A percentile compares a stretch with the other conserved stretches of the same genome.
phyloP scores from a whole-genome alignment of 305 asterid genomes.

The Fraxinus sp. region DNA sequence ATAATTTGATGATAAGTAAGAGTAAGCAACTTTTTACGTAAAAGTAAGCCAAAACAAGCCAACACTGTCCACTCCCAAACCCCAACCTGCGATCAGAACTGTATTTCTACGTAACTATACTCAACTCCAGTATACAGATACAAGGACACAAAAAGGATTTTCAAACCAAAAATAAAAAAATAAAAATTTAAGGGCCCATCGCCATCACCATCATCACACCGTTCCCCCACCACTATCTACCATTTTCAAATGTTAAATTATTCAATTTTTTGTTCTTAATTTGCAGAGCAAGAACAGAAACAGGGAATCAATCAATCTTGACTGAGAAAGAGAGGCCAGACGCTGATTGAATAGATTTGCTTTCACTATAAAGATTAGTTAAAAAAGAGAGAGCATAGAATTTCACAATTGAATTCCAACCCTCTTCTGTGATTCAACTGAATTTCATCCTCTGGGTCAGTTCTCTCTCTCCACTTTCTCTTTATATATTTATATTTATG shows the following conservation, averaged over 20 bases:
- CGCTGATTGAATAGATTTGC: constrained; percentile 27
- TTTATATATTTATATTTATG: background rate
- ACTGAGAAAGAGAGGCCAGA: constrained; percentile 2
- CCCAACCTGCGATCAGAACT: background rate
- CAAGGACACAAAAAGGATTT: background rate
- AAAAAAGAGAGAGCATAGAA: background rate
- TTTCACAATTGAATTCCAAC: background rate
- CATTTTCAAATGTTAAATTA: constrained; percentile 21
- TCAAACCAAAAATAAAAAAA: background rate
- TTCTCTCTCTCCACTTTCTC: background rate
- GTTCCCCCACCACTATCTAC: constrained; percentile 23
- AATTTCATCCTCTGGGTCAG: constrained; percentile 7
- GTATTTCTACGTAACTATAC: background rate
- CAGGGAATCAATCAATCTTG: constrained; percentile 7
- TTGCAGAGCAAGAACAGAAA: constrained; percentile 5
- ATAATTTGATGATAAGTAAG: background rate
- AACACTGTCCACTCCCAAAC: background rate
- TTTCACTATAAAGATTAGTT: background rate
- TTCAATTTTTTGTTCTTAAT: constrained; percentile 8
- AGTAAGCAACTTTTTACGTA: background rate
- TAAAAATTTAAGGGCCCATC: background rate
- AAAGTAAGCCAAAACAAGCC: background rate
- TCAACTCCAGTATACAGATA: background rate
- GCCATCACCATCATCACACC: constrained; percentile 19
- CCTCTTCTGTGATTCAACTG: background rate